Percentiles rank a stretch among this genome's conserved stretches.
phyloP scores from a whole-genome alignment of 306 rosid species.

The Prosopis cineraria region DNA sequence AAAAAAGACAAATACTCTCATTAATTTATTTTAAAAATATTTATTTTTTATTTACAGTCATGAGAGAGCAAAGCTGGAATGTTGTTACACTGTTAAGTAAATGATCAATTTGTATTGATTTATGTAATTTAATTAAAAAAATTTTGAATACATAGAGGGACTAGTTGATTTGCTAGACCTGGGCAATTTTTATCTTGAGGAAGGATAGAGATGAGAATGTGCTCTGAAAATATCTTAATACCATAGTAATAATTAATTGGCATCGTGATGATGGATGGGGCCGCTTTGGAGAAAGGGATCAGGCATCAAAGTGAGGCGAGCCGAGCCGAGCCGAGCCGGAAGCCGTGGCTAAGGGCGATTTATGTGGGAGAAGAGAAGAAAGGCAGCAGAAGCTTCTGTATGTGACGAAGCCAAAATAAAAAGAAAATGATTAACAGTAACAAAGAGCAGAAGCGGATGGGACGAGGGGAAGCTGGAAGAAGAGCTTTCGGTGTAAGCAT shows the following conservation, averaged over 20 bases:
- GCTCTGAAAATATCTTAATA: not conserved
- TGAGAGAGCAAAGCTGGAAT: no score
- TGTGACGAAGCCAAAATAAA: not conserved
- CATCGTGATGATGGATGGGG: not conserved
- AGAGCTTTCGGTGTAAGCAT: slow-evolving; percentile 19
- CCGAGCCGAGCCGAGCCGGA: not conserved
- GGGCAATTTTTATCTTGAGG: not conserved
- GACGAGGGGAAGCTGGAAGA: no score
- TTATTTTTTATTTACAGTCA: no score
- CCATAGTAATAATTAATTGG: no score
- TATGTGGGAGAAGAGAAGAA: not conserved
- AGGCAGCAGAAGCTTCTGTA: not conserved
- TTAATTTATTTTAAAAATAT: no score
- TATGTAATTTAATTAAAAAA: no score
- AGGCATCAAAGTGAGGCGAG: not conserved
- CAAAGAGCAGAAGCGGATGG: no score
- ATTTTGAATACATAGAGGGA: no score
- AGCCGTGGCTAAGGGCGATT: not conserved
- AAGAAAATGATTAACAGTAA: not conserved
- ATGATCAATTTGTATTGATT: no score
- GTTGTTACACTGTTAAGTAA: no score
- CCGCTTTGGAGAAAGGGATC: not conserved
- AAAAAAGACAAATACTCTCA: no score
- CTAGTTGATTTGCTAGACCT: no score
- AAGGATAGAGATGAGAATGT: not conserved